A percentile compares a stretch with the other conserved stretches of the same genome.
Evolutionary conservation across 768 basidiomycete genomes (phyloP).

Genomic region (Collybia sp.): DNA sequence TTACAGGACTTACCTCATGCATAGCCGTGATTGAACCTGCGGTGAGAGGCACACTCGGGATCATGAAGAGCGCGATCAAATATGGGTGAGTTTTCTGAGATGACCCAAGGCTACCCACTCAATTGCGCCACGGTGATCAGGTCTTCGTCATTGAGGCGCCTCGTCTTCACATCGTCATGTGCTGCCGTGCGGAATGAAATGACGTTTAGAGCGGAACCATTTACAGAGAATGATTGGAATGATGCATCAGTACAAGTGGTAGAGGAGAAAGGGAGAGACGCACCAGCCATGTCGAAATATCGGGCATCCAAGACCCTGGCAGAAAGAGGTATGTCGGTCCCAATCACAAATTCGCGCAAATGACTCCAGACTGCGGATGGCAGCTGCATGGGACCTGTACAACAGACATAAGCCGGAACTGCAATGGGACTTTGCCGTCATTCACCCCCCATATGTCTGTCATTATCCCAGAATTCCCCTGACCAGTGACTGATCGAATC

Average conservation of each 20-base stretch:
- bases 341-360: not conserved
- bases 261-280: conserved; percentile 43
- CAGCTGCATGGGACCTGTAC: conserved; percentile 40
- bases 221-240: conserved; percentile 28
- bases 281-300: conserved; percentile 39
- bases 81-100: conserved; percentile 32
- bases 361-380: too few relatives aligned
- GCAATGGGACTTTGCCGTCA: conserved; percentile 45
- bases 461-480: too few relatives aligned
- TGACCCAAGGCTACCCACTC: conserved; percentile 8
- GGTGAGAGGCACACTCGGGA: conserved; percentile 57
- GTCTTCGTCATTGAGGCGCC: conserved; percentile 43
- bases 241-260: conserved; percentile 17
- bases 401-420: conserved; percentile 36
- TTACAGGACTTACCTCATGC: not conserved
- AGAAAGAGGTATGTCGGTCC: conserved; percentile 41
- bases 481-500: too few relatives aligned
- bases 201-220: not conserved
- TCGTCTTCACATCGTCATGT: conserved; percentile 64
- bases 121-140: not conserved
- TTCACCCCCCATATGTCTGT: conserved; percentile 53
- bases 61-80: conserved; percentile 53
- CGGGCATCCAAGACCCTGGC: conserved; percentile 60
- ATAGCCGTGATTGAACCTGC: conserved; percentile 64
- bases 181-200: conserved; percentile 15